Percentiles rank a stretch among this genome's conserved stretches.
These are phyloP conservation scores for Vaccinium vitisidaea DNA, from an alignment of 148 eudicot genomes.

Conservation along the genomic window DNA sequence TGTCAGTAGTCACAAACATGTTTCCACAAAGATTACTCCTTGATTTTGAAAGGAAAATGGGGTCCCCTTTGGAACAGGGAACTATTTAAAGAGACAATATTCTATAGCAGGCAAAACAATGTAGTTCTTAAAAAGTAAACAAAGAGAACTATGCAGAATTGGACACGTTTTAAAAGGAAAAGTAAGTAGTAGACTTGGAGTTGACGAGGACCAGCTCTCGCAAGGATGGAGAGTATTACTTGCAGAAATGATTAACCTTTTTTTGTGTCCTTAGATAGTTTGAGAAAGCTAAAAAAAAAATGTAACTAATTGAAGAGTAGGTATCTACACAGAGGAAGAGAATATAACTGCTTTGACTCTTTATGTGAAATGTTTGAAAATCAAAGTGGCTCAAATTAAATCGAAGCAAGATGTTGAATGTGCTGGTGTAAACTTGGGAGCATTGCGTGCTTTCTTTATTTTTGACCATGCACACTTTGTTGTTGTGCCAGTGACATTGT, in stretches of 20 bases:
- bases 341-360: not conserved
- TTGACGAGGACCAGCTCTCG: not conserved
- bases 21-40: not conserved
- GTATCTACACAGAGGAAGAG: not conserved
- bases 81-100: not conserved
- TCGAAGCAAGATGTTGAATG: not conserved
- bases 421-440: not conserved
- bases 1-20: not conserved
- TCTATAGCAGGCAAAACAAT: not conserved
- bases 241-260: not conserved
- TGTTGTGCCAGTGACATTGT: slow-evolving; percentile 66
- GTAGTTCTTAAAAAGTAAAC: not conserved
- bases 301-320: not conserved
- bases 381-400: not conserved
- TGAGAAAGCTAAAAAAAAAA: not conserved
- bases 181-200: not conserved
- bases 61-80: not conserved
- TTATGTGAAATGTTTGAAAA: not conserved
- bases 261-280: not conserved
- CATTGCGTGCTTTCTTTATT: not conserved
- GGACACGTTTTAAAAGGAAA: not conserved
- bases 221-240: not conserved
- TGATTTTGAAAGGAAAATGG: not conserved
- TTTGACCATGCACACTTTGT: slow-evolving; percentile 3
- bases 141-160: not conserved